phyloP scores from a whole-genome alignment of 495 filamentous ascomycete species.

The Penicillium egyptiacum region DNA sequence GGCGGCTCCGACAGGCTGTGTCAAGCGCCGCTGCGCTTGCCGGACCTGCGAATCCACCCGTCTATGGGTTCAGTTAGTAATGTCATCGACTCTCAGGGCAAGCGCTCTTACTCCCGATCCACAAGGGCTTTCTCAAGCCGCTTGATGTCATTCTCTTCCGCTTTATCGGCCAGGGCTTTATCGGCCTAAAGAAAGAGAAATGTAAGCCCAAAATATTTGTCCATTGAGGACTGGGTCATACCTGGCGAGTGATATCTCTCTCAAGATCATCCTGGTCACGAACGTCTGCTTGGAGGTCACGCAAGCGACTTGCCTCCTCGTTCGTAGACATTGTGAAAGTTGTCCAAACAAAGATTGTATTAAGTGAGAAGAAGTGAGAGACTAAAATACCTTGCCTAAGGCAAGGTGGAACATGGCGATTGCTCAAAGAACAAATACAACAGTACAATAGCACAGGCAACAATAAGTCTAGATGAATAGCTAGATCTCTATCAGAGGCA shows the following conservation, averaged over 20 bases:
- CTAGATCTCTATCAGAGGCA: slow-evolving; percentile 9
- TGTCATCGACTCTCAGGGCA: neutral
- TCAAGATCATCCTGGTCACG: slow-evolving; percentile 85
- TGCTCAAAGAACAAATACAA: slow-evolving; percentile 2
- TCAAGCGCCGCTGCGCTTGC: slow-evolving; percentile 50
- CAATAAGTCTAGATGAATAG: slow-evolving; percentile 6
- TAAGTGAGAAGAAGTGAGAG: slow-evolving; percentile 9
- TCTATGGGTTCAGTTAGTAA: slow-evolving; percentile 27
- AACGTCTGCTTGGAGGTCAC: slow-evolving; percentile 67
- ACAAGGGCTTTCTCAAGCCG: slow-evolving; percentile 73
- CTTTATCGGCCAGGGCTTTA: slow-evolving; percentile 71
- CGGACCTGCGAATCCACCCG: slow-evolving; percentile 50
- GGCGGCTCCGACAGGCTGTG: slow-evolving; percentile 47
- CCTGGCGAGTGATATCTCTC: slow-evolving; percentile 63
- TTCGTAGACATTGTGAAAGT: slow-evolving; percentile 13
- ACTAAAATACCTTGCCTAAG: neutral
- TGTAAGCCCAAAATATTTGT: slow-evolving; percentile 9
- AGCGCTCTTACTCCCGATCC: slow-evolving; percentile 53
- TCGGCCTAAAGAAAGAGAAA: slow-evolving; percentile 58
- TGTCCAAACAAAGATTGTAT: slow-evolving; percentile 6
- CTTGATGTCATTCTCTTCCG: slow-evolving; percentile 83
- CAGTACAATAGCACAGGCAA: slow-evolving; percentile 4
- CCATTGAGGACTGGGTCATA: slow-evolving; percentile 14
- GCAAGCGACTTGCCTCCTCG: slow-evolving; percentile 60
- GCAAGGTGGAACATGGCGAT: slow-evolving; percentile 10